A percentile compares a stretch with the other conserved stretches of the same genome.
These are phyloP conservation scores for Phytopythium aichiense DNA, from an alignment of 352 stramenopile genomes.

Conservation along the genomic window DNA sequence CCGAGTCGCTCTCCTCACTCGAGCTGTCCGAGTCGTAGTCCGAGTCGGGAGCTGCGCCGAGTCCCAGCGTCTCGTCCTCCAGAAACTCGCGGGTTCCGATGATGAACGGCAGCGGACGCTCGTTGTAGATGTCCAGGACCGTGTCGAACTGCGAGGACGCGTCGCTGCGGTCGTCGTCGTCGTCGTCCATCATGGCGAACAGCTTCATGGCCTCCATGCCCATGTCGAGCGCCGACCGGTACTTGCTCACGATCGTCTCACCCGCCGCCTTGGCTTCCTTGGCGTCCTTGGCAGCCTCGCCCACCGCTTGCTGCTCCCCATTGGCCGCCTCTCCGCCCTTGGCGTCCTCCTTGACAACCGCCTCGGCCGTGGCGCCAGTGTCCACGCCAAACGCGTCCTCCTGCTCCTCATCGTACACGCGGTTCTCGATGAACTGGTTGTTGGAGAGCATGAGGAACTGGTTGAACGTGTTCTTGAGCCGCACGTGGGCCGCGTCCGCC, in stretches of 20 bases:
- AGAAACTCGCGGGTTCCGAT: constrained; percentile 85
- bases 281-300: constrained; percentile 9
- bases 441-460: constrained; percentile 86
- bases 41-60: constrained; percentile 65
- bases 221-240: constrained; percentile 71
- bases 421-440: constrained; percentile 89
- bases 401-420: constrained; percentile 86
- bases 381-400: constrained; percentile 55
- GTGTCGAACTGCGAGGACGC: constrained; percentile 58
- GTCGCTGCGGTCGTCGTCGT: constrained; percentile 43
- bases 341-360: constrained; percentile 7
- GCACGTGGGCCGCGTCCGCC: constrained; percentile 64
- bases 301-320: background rate
- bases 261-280: constrained; percentile 23
- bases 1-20: constrained; percentile 50
- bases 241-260: constrained; percentile 70
- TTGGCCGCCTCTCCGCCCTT: constrained; percentile 18
- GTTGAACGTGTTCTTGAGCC: constrained; percentile 83
- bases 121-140: constrained; percentile 87
- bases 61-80: constrained; percentile 77
- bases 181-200: constrained; percentile 78
- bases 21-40: constrained; percentile 30
- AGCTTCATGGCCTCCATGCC: constrained; percentile 81
- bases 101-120: constrained; percentile 82
- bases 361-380: background rate